Conservation (phyloP, 306 rosid species). For the Rubus idaeus region DNA sequence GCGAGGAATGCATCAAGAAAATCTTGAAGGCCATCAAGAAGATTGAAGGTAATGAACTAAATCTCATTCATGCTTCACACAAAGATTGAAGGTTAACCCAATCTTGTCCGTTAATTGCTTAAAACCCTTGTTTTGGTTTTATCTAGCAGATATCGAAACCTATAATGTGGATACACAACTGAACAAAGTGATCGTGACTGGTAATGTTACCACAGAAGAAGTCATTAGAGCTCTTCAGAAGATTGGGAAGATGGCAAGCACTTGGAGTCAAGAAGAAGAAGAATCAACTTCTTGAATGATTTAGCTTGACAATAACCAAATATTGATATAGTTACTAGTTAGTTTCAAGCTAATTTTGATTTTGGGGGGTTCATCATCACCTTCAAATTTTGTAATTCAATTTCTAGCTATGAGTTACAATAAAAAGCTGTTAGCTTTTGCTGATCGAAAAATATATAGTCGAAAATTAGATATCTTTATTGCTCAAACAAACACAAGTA, state of each 20-base stretch:
- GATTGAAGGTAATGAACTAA: slow-evolving; percentile 51
- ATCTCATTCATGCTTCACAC: neutral
- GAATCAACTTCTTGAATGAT: slow-evolving; percentile 2
- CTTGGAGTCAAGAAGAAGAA: slow-evolving; percentile 48
- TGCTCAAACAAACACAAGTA: neutral
- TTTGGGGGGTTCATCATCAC: neutral
- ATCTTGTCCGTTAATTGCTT: neutral
- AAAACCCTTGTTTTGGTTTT: neutral
- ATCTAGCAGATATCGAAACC: slow-evolving; percentile 83
- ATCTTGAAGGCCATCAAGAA: slow-evolving; percentile 85
- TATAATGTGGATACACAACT: slow-evolving; percentile 65
- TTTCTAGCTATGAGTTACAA: neutral
- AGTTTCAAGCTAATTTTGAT: too few relatives aligned
- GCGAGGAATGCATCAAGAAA: slow-evolving; percentile 86
- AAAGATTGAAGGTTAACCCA: too few relatives aligned
- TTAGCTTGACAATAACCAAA: neutral
- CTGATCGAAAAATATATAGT: neutral
- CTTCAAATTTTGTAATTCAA: slow-evolving; percentile 13
- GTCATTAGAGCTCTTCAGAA: slow-evolving; percentile 67
- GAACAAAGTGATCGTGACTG: slow-evolving; percentile 72
- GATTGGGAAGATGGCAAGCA: slow-evolving; percentile 56
- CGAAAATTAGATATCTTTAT: neutral
- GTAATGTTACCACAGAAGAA: slow-evolving; percentile 64
- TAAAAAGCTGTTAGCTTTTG: neutral
- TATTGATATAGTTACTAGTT: neutral